Evolutionary conservation across 306 rosid species (phyloP), one percentile per base, ranked within the genome.

Genomic region (Castanospermum australe): DNA sequence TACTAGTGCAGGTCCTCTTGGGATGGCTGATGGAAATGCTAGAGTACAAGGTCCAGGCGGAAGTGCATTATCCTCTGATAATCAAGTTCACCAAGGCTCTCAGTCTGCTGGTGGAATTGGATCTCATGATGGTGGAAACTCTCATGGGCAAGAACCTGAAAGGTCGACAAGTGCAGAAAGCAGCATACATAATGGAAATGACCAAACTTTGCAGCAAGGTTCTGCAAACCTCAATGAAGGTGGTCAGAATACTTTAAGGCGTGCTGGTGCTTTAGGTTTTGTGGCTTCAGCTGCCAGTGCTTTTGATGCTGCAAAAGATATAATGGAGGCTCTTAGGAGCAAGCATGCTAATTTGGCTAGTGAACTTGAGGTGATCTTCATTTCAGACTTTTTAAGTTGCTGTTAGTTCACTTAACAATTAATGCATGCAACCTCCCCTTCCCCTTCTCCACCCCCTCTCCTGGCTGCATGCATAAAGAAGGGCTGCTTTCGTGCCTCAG

Each of bases 311-410:
- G 98, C 99, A 24, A 96, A 96, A 90, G 99, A 93, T 87, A 93
- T 96, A 77, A 93, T 96, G 98, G 99, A 96, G 90, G 92, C 96
- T 84, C 99, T 96, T 76, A 85, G 99, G 90, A 91, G 99, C 89
- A 96, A 93, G 86, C 99, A 96, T 77, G 82, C 96, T 76, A 96
- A 96, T 84, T 91, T 96, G 88, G 99, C 99, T 56, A 79, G 94
- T 87, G 98, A 96, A 87, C 99, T 96, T 5, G 99, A 96, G 99
- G 99, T 93, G 77, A 86, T 73, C 65, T 70, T 59, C 11, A 30
- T 79, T 47, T 57, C 60, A 14, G 36, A 67, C 11, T 38, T 80
- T 77, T 76, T 60, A 42, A 24, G 79, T 85, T 55, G 33, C 56
- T 82, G n/a, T 68, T 50, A 42, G 60, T 60, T 39, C 55, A 12